Conservation (phyloP, 2,329 filamentous ascomycete species). For the Trichoderma oligosporum region DNA sequence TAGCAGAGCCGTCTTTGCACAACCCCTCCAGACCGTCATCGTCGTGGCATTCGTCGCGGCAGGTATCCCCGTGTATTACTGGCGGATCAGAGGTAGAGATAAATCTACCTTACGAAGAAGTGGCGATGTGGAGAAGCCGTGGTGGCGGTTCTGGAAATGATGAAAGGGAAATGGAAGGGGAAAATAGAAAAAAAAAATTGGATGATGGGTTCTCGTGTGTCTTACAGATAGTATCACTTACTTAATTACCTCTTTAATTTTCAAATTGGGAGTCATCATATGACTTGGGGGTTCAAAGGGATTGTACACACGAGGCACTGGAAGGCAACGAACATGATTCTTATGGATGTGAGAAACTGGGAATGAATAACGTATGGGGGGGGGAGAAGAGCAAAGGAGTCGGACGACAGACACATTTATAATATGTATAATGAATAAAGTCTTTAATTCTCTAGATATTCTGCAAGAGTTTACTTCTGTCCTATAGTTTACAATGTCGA, state of each 20-base stretch:
- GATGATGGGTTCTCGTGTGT: not conserved
- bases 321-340: not conserved
- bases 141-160: slow-evolving; percentile 61
- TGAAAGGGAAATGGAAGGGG: not conserved
- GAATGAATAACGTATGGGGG: not conserved
- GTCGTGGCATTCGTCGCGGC: slow-evolving; percentile 81
- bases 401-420: not conserved
- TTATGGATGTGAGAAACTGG: not conserved
- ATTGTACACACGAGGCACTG: not conserved
- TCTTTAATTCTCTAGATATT: not conserved
- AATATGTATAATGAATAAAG: not conserved
- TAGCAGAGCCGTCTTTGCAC: slow-evolving; percentile 81
- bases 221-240: not conserved
- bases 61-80: slow-evolving; percentile 86
- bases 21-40: slow-evolving; percentile 83
- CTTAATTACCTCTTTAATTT: not conserved
- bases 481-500: no score
- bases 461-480: no score
- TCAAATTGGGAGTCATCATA: not conserved
- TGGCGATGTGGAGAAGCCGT: slow-evolving; percentile 35
- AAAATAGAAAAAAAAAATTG: not conserved
- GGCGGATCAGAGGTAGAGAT: slow-evolving; percentile 69
- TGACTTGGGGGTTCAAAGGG: not conserved
- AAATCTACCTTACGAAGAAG: slow-evolving; percentile 41
- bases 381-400: not conserved